phyloP scores from a whole-genome alignment of 2,329 filamentous ascomycete genomes.

The Colletotrichum sp. region DNA sequence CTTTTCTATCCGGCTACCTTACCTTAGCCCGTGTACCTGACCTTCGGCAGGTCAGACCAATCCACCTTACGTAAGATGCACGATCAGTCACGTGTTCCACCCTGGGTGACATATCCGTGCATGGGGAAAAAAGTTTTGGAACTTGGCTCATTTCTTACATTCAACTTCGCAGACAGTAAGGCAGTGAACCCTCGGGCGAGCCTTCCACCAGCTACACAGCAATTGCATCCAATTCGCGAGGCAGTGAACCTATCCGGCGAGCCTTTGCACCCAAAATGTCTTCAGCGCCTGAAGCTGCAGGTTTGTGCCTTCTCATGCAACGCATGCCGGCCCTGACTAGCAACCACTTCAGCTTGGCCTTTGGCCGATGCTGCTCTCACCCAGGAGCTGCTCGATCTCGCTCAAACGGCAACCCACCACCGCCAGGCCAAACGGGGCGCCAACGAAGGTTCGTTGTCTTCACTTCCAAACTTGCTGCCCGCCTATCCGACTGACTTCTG shows the following conservation, averaged over 20 bases:
- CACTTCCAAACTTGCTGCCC: not conserved
- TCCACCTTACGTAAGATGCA: not conserved
- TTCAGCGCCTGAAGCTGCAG: too few relatives aligned
- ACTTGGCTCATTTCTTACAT: not conserved
- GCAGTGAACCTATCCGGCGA: not conserved
- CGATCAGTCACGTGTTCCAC: not conserved
- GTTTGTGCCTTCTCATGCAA: too few relatives aligned
- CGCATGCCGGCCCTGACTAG: too few relatives aligned
- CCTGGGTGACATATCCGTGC: not conserved
- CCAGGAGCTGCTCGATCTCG: conserved; percentile 81
- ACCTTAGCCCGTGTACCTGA: too few relatives aligned
- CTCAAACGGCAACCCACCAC: conserved; percentile 70
- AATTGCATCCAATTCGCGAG: not conserved
- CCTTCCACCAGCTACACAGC: not conserved
- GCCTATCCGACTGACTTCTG: not conserved
- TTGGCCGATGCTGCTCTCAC: conserved; percentile 75
- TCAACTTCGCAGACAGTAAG: not conserved
- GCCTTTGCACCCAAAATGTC: too few relatives aligned
- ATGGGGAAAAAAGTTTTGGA: not conserved
- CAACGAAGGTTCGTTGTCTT: conserved; percentile 60
- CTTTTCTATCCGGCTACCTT: not conserved
- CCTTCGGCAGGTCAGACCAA: not conserved
- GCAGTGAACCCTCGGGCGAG: not conserved
- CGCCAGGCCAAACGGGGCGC: conserved; percentile 87
- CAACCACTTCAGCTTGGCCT: conserved; percentile 61